Evolutionary conservation across 1,284 basidiomycete genomes (phyloP).

Genomic region (Microbotryomycetes sp.): DNA sequence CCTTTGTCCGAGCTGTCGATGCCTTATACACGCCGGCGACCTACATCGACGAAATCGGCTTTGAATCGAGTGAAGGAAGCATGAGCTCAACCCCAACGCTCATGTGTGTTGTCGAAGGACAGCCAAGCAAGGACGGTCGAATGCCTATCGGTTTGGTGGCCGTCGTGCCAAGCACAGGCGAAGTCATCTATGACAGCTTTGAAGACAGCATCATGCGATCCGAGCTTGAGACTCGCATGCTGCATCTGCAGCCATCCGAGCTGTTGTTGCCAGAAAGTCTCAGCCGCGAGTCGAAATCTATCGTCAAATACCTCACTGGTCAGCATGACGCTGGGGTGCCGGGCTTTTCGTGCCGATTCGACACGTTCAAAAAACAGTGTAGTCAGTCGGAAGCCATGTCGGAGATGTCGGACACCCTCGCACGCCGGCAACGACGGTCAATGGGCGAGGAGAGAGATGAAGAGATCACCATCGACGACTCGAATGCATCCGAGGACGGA

Average conservation of each 20-base stretch:
- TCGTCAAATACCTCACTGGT: conserved; percentile 62
- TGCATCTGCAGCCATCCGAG: conserved; percentile 77
- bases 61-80: conserved; percentile 43
- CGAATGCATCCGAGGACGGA: conserved; percentile 14
- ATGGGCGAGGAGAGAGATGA: background rate
- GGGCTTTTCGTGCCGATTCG: conserved; percentile 50
- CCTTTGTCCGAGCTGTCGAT: conserved; percentile 60
- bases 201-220: conserved; percentile 51
- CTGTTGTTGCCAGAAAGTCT: conserved; percentile 55
- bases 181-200: conserved; percentile 79
- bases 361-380: conserved; percentile 56
- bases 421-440: conserved; percentile 55
- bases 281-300: conserved; percentile 68
- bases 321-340: conserved; percentile 37
- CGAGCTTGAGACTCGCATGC: conserved; percentile 81
- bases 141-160: conserved; percentile 61
- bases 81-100: conserved; percentile 38
- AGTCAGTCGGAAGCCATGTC: conserved; percentile 67
- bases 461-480: conserved; percentile 20
- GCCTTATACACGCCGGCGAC: conserved; percentile 45
- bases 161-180: conserved; percentile 79
- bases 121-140: conserved; percentile 55
- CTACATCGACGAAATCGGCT: conserved; percentile 63
- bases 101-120: conserved; percentile 57
- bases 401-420: conserved; percentile 49